Base-by-base conservation (phyloP, 768 basidiomycete species). In the Pleurotus cornucopiae region DNA sequence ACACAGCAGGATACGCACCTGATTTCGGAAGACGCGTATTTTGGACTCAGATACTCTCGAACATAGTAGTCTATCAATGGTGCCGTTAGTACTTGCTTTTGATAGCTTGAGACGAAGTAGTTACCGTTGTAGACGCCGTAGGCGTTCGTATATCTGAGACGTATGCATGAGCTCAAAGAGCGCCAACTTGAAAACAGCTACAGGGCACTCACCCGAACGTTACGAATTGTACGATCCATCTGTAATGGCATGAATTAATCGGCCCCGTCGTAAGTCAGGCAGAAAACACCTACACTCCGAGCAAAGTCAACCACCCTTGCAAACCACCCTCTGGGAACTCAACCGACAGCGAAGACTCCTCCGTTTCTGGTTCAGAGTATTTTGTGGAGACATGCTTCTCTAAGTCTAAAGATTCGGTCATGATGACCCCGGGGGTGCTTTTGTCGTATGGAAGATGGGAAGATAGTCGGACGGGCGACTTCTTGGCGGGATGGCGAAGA, bases 21-120 rank as follows among this genome's bases (percentile, higher is more conserved):
- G 46, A 68, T 68, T 58, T 64, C 62, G 12, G 64, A 66, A 5
- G 66, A 63, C 3, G 67, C 60, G 45, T 64, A 62, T 25, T 56
- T 60, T 18, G 26, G 57, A 18, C 20, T 44, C 16, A 67, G 56
- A 55, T 67, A 68, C 1, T 58, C 54, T 20, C 66, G 58, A 46
- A 68, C 66, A 34, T 68, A 67, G 49, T 62, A 68, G 46, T 68
- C 67, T 66, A 48, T 12, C 5, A 18, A 34, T 16, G 7, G 41
- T 44, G 20, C 41, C 41, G 41, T 44, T 14, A 21, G 41, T 5
- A 44, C 30, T 39, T 53, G 30, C 30, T 9, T 34, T 34, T 34
- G 30, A 34, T 37, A 37, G 41, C n/a, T 14, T 18, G 21, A 26
- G 5, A 23, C 9, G 7, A 9, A 54, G 12, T 13, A 34, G 45